Conservation (phyloP, 164 flowering plant genomes). For the Piper betle region DNA sequence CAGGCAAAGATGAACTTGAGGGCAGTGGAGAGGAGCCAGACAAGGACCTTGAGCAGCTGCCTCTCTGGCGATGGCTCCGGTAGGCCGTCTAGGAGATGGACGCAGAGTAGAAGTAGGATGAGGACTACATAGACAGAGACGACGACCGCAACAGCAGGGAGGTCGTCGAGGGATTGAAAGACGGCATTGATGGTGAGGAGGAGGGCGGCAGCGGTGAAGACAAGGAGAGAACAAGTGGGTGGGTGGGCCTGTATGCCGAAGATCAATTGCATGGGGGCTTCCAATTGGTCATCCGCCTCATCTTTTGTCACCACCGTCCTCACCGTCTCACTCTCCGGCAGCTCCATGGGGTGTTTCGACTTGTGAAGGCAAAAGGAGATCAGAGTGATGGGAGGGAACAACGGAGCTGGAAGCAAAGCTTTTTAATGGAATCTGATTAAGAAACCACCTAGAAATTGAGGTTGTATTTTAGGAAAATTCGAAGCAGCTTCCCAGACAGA, state of each 20-base stretch:
- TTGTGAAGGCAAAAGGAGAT: not conserved
- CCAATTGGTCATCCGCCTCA: too few relatives aligned
- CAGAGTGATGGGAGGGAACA: not conserved
- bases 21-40: not conserved
- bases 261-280: not conserved
- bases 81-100: not conserved
- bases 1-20: slow-evolving; percentile 2
- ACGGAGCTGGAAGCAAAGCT: too few relatives aligned
- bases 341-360: not conserved
- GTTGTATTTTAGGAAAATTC: too few relatives aligned
- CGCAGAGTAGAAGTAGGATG: not conserved
- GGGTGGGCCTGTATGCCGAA: not conserved
- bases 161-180: not conserved
- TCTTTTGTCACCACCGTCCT: not conserved
- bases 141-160: not conserved
- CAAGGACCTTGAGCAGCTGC: not conserved
- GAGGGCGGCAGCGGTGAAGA: not conserved
- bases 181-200: not conserved
- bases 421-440: too few relatives aligned
- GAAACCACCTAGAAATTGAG: too few relatives aligned
- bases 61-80: not conserved
- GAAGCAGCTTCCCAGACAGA: too few relatives aligned
- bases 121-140: not conserved
- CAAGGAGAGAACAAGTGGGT: not conserved
- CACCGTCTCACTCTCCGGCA: not conserved